phyloP scores from a whole-genome alignment of 1,284 basidiomycete genomes.

The Mycena sp. region DNA sequence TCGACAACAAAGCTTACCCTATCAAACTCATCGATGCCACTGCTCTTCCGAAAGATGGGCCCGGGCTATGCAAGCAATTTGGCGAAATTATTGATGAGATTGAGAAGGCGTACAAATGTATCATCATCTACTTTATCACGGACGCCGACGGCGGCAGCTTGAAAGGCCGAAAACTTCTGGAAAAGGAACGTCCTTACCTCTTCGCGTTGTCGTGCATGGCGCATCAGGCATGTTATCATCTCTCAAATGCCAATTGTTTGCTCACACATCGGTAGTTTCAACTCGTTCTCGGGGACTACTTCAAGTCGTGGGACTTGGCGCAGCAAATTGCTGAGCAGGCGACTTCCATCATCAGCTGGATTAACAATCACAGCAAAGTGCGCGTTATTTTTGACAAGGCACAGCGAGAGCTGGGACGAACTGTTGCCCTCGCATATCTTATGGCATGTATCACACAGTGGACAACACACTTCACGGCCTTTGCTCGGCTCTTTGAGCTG shows the following conservation, averaged over 20 bases:
- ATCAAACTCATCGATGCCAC: too few relatives aligned
- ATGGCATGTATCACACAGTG: too few relatives aligned
- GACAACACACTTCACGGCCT: constrained; percentile 26
- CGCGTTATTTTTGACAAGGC: constrained; percentile 1
- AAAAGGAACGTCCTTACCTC: neutral
- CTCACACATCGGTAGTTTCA: too few relatives aligned
- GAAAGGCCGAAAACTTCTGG: neutral
- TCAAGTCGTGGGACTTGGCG: too few relatives aligned
- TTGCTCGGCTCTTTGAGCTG: constrained; percentile 10
- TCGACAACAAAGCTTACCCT: too few relatives aligned
- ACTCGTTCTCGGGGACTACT: too few relatives aligned
- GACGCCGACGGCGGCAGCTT: neutral
- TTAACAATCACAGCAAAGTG: too few relatives aligned
- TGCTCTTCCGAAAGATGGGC: neutral
- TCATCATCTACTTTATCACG: neutral
- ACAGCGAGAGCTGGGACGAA: neutral
- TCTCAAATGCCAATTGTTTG: too few relatives aligned
- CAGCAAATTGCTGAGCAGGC: too few relatives aligned
- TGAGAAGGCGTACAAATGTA: neutral
- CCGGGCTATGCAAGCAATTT: neutral
- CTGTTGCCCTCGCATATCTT: constrained; percentile 10
- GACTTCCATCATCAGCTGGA: too few relatives aligned
- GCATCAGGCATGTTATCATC: too few relatives aligned
- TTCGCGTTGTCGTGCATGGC: neutral
- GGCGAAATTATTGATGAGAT: neutral